Evolutionary conservation across 495 filamentous ascomycete species (phyloP), one percentile per base, ranked within the genome.

Genomic region (Usnea hakonensis): DNA sequence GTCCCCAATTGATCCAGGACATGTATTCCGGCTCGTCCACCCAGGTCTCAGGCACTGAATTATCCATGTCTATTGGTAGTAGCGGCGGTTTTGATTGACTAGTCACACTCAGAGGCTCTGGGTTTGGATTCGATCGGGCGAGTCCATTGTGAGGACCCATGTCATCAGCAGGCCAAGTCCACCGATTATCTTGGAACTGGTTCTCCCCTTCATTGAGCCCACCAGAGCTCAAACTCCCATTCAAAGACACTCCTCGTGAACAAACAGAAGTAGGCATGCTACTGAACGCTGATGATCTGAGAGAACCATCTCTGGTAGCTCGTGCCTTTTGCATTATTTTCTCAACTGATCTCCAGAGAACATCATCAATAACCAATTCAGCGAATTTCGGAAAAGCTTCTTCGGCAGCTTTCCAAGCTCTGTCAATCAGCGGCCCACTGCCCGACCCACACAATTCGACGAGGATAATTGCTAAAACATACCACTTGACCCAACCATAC

Each of bases 401-500:
- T 48, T 63, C 48, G 2, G 60, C 53, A 9, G 57, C 33, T 5
- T 23, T 17, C 60, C 60, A 63, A 13, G 60, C 60, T 55, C 60
- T 54, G 37, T 63, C 37, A 8, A 26, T 40, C 52, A 33, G 21
- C 23, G 16, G n/a, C 17, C 60, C 53, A 32, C 32, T 41, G 3
- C 37, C 36, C 13, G 57, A 23, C 21, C 55, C 48, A 36, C 60
- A 63, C 28, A 57, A 30, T 35, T 63, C 60, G 32, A 53, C 60
- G 17, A 63, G 60, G 14, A 63, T 5, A 10, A 63, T 26, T 5
- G 60, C 60, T 28, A 63, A 46, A 57, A 40, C 53, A 26, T 63
- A 57, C 60, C 60, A 63, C 16, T 63, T 63, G 35, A 35, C 26
- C 60, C 60, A 63, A 26, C n/a, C 26, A 28, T 40, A 55, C 60